Percentiles rank a stretch among this genome's conserved stretches.
Conservation (phyloP, 345 rosid genomes). For the Trapa bicornis region DNA sequence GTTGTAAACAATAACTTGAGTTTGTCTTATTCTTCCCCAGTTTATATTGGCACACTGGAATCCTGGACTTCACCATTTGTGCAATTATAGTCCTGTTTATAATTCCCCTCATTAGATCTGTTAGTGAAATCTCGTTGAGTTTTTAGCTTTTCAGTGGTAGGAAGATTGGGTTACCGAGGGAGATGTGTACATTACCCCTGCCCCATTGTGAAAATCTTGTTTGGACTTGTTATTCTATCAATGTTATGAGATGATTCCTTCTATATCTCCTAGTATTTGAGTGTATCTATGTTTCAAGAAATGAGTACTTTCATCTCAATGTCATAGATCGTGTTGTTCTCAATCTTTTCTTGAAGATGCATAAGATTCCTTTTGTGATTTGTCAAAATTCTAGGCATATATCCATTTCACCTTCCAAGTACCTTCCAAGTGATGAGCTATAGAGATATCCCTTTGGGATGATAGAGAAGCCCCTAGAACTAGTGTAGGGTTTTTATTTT, state of each 20-base stretch:
- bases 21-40: conserved; percentile 1
- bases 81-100: background rate
- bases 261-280: background rate
- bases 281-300: background rate
- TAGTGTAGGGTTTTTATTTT: too few species aligned
- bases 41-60: too few species aligned
- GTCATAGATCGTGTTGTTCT: too few species aligned
- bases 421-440: too few species aligned
- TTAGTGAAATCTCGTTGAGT: background rate
- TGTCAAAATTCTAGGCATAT: too few species aligned
- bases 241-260: background rate
- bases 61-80: background rate
- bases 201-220: background rate
- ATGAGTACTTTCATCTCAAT: background rate
- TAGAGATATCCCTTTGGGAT: too few species aligned
- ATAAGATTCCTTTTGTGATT: too few species aligned
- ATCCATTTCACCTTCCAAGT: too few species aligned
- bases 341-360: too few species aligned
- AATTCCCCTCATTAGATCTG: too few species aligned
- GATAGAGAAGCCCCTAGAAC: too few species aligned
- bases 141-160: background rate
- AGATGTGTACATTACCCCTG: background rate
- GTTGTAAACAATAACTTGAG: background rate
- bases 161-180: background rate
- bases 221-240: too few species aligned